A percentile compares a stretch with the other conserved stretches of the same genome.
phyloP scores from a whole-genome alignment of 345 rosid genomes.

The Gossypium thurberi region DNA sequence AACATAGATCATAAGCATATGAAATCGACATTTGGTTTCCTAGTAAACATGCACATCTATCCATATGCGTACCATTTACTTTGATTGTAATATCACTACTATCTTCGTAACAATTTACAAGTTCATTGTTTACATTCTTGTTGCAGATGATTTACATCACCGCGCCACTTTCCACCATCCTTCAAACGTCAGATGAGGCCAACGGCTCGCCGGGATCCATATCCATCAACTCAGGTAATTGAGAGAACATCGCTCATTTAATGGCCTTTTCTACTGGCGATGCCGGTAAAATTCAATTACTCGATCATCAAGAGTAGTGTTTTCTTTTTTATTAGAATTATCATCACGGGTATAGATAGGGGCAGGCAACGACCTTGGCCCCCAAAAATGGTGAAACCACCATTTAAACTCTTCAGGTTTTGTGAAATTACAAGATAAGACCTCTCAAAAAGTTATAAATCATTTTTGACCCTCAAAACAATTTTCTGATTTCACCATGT shows the following conservation, averaged over 20 bases:
- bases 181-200: conserved; percentile 38
- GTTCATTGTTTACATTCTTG: neutral
- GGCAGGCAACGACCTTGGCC: too few species aligned
- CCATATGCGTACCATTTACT: neutral
- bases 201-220: neutral
- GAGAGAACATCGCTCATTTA: neutral
- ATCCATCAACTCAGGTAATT: neutral
- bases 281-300: too few species aligned
- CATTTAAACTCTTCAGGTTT: too few species aligned
- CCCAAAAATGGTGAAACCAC: too few species aligned
- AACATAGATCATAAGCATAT: too few species aligned
- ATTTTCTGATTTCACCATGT: too few species aligned
- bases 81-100: neutral
- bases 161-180: conserved; percentile 55
- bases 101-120: neutral
- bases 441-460: too few species aligned
- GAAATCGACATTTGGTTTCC: neutral
- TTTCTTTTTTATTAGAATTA: too few species aligned
- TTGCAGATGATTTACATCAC: conserved; percentile 42
- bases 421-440: too few species aligned
- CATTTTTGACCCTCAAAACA: too few species aligned
- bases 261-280: neutral
- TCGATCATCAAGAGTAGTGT: too few species aligned
- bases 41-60: neutral
- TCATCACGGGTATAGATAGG: too few species aligned